Conservation (phyloP, 257 asterid genomes). For the Solanum chaucha region DNA sequence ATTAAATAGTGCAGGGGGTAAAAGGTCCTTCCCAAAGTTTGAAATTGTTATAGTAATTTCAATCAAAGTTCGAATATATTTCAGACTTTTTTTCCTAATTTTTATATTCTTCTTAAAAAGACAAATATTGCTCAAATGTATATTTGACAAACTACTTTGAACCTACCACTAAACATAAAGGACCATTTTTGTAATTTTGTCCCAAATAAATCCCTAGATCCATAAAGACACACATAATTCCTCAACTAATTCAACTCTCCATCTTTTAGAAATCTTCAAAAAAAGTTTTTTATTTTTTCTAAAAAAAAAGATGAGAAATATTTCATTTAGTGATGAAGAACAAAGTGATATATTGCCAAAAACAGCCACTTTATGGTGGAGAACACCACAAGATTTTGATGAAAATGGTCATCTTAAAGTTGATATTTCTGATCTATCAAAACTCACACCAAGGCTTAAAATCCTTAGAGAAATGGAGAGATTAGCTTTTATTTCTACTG, state of each 20-base stretch:
- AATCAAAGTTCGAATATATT: too few relatives aligned
- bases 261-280: not conserved
- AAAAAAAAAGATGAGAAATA: too few relatives aligned
- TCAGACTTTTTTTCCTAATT: too few relatives aligned
- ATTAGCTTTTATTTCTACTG: slow-evolving; percentile 36
- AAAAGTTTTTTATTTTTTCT: not conserved
- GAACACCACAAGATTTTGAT: slow-evolving; percentile 33
- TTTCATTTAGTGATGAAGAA: slow-evolving; percentile 29
- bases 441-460: slow-evolving; percentile 39
- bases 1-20: too few relatives aligned
- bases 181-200: not conserved
- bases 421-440: slow-evolving; percentile 34
- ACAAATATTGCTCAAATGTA: not conserved
- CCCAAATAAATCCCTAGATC: not conserved
- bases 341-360: slow-evolving; percentile 20
- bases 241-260: not conserved
- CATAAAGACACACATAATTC: not conserved
- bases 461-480: slow-evolving; percentile 65
- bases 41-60: too few relatives aligned
- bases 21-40: too few relatives aligned
- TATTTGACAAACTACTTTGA: not conserved
- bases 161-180: not conserved
- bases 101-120: not conserved
- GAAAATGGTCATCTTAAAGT: slow-evolving; percentile 40
- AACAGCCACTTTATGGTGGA: slow-evolving; percentile 49